Evolutionary conservation across 352 stramenopile species (phyloP).

Genomic region (Albugo laibachii): DNA sequence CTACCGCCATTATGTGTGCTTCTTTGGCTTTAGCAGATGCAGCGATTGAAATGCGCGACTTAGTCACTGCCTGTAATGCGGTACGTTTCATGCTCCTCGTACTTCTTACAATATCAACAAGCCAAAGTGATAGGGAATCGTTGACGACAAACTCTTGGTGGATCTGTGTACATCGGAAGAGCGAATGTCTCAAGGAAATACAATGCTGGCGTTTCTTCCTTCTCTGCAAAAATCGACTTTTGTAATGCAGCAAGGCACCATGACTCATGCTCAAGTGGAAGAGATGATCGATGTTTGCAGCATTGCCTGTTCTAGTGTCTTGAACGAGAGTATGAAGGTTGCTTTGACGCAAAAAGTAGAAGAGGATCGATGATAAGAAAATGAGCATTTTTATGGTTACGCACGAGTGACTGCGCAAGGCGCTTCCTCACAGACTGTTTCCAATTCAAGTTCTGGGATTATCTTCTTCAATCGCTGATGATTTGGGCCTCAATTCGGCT

Average conservation of each 20-base stretch:
- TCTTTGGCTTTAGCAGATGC: slow-evolving; percentile 77
- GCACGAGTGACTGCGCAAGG: slow-evolving; percentile 43
- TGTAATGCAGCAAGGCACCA: slow-evolving; percentile 66
- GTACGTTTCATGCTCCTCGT: slow-evolving; percentile 8
- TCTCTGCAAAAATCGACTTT: slow-evolving; percentile 63
- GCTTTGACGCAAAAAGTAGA: too few species aligned
- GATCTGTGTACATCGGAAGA: slow-evolving; percentile 59
- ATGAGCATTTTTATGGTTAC: too few species aligned
- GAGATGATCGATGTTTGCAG: slow-evolving; percentile 53
- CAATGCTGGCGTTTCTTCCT: slow-evolving; percentile 77
- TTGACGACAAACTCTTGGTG: slow-evolving; percentile 32
- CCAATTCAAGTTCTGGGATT: slow-evolving; percentile 65
- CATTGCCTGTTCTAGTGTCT: too few species aligned
- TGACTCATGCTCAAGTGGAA: slow-evolving; percentile 56
- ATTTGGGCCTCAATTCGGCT: slow-evolving; percentile 58
- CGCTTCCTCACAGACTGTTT: slow-evolving; percentile 98
- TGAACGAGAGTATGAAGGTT: too few species aligned
- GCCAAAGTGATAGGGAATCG: slow-evolving; percentile 18
- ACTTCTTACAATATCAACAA: neutral
- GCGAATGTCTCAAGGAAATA: slow-evolving; percentile 23
- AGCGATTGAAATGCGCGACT: slow-evolving; percentile 83
- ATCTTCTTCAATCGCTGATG: slow-evolving; percentile 69
- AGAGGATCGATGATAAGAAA: too few species aligned
- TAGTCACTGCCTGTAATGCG: slow-evolving; percentile 62
- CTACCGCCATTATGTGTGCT: slow-evolving; percentile 66